Evolutionary conservation across 2,329 filamentous ascomycete genomes (phyloP), one percentile per base, ranked within the genome.

Genomic region (Beauveria medogensis): DNA sequence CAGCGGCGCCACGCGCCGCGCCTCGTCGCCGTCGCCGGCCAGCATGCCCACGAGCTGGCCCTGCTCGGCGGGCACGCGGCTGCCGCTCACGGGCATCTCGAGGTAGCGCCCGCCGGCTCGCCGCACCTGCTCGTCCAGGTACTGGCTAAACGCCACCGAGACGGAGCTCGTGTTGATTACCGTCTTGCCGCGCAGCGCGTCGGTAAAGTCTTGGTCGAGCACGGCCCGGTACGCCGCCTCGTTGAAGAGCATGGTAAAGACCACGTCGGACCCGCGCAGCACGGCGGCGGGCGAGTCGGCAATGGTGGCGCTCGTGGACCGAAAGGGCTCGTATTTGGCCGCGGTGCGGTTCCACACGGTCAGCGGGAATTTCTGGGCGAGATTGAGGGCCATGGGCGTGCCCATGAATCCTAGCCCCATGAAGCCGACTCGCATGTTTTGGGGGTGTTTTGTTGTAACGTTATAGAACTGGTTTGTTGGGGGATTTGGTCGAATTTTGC

Each of bases 71-170:
- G 71, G 72, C 1, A 70, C 61, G 47, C 69, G 69, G 65, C 71
- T 71, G 7, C 71, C 72, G 55, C 71, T 73, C 37, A 73, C 71
- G 2, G 71, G 71, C 71, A 73, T 73, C 58, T 73, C 71, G 44
- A 73, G 59, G 28, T 69, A 73, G 3, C 67, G 50, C 1, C 71
- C 71, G 1, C 71, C 69, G 3, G 67, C 68, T 2, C 52, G 28
- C 6, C 55, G 51, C 3, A 71, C 65, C 24, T 68, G 59, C 18
- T 64, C 56, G 5, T 64, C 67, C 2, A 72, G 63, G 1, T 59
- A 34, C 12, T 64, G 63, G 59, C 68, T 71, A 43, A 66, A 69
- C 0, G 66, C 65, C 1, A 66, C 69, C 1, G 69, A 63, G 1
- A 72, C 68, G 1, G 69, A 72, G 53, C 67, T 68, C 2, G 70